Conservation (phyloP, 805 yeast genomes). For the Wickerhamomyces canadensis region DNA sequence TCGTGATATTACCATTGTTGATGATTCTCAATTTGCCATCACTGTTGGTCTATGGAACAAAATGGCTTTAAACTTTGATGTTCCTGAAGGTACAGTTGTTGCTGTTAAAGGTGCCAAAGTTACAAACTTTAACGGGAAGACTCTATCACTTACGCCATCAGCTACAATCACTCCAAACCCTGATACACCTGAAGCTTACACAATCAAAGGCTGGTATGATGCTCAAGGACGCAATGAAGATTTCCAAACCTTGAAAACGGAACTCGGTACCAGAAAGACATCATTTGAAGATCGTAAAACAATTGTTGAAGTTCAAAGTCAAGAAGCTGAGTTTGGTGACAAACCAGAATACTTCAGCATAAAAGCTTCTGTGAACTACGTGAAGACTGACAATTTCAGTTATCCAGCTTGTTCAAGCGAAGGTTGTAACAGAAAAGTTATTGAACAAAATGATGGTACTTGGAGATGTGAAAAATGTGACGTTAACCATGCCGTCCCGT, state of each 20-base stretch:
- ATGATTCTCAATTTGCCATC: constrained; percentile 71
- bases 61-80: constrained; percentile 69
- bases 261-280: constrained; percentile 35
- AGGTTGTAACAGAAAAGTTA: constrained; percentile 79
- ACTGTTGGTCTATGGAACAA: constrained; percentile 88
- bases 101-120: constrained; percentile 90
- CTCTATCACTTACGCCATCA: constrained; percentile 72
- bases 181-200: constrained; percentile 81
- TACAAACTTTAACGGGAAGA: constrained; percentile 82
- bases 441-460: constrained; percentile 63
- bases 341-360: constrained; percentile 73
- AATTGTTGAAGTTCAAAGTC: constrained; percentile 58
- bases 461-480: constrained; percentile 97
- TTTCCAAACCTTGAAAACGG: constrained; percentile 59
- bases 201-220: constrained; percentile 93
- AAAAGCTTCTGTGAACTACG: constrained; percentile 67
- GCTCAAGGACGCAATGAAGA: constrained; percentile 59
- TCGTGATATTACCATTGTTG: constrained; percentile 84
- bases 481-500: constrained; percentile 58
- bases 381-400: constrained; percentile 71
- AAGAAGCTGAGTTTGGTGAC: constrained; percentile 67
- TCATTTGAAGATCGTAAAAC: constrained; percentile 55
- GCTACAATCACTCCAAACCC: constrained; percentile 79
- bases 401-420: constrained; percentile 85
- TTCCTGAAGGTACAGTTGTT: constrained; percentile 75